Conservation (phyloP, 768 basidiomycete genomes). For the Kwoniella dejecticola region DNA sequence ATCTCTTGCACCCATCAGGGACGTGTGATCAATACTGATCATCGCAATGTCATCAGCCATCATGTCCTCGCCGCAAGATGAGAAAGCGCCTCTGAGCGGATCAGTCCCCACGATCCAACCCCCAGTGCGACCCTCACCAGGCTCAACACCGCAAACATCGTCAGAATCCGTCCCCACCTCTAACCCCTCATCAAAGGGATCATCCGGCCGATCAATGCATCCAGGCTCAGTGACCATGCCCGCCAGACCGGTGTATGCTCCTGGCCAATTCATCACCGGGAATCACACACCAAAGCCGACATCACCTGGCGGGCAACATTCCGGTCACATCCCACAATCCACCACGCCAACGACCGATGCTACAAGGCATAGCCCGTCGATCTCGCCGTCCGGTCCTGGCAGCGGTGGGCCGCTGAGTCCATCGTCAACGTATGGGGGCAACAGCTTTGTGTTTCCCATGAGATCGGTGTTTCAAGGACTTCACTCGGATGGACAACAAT, state of each 20-base stretch:
- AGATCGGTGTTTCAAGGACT: slow-evolving; percentile 29
- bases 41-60: background rate
- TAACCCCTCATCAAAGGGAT: background rate
- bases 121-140: slow-evolving; percentile 6
- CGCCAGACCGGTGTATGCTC: slow-evolving; percentile 3
- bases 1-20: no score
- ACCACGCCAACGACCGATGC: slow-evolving; percentile 15
- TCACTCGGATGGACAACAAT: background rate
- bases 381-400: slow-evolving; percentile 3
- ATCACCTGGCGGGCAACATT: background rate
- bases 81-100: background rate
- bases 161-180: slow-evolving; percentile 3
- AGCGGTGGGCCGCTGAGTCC: slow-evolving; percentile 20
- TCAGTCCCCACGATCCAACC: slow-evolving; percentile 4
- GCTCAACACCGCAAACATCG: slow-evolving; percentile 8
- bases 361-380: slow-evolving; percentile 7
- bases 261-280: background rate
- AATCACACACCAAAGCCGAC: slow-evolving; percentile 2
- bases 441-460: slow-evolving; percentile 32
- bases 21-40: no score
- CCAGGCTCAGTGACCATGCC: slow-evolving; percentile 15
- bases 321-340: slow-evolving; percentile 1
- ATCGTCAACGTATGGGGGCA: slow-evolving; percentile 4
- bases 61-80: slow-evolving; percentile 3
- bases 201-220: background rate